Conservation (phyloP, 495 filamentous ascomycete genomes). For the Aspergillus saccharolyticus region DNA sequence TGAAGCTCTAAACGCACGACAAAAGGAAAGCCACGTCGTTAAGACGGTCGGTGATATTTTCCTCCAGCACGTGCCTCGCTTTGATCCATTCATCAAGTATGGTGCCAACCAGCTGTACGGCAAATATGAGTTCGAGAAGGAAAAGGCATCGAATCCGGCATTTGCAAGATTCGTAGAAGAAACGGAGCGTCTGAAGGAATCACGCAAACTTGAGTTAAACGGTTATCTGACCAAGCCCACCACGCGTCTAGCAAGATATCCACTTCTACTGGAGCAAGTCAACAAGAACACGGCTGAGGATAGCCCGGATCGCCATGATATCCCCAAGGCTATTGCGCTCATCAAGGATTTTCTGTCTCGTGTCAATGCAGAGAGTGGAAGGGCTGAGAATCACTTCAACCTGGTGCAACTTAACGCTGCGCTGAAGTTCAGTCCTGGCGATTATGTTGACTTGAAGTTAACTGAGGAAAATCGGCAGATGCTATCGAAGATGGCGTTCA, state of each 20-base stretch:
- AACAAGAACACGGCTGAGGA: constrained; percentile 81
- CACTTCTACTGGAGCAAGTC: constrained; percentile 87
- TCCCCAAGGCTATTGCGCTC: constrained; percentile 76
- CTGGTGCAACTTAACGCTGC: constrained; percentile 84
- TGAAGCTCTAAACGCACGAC: constrained; percentile 78
- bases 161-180: constrained; percentile 96
- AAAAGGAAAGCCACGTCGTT: constrained; percentile 86
- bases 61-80: constrained; percentile 82
- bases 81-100: constrained; percentile 95
- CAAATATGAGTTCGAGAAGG: constrained; percentile 97
- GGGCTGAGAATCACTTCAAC: constrained; percentile 97
- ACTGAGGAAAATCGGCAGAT: constrained; percentile 91
- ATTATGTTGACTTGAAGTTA: constrained; percentile 89
- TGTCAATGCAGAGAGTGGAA: constrained; percentile 93
- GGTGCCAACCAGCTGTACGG: constrained; percentile 94
- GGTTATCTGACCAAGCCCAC: constrained; percentile 98
- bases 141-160: constrained; percentile 76
- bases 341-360: constrained; percentile 82
- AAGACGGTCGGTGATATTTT: constrained; percentile 92
- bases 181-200: constrained; percentile 92
- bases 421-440: constrained; percentile 78
- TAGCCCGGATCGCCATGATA: constrained; percentile 83
- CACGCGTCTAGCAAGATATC: constrained; percentile 91
- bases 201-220: constrained; percentile 93
- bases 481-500: constrained; percentile 85